Evolutionary conservation across 805 yeast species (phyloP).

Genomic region (Candida sphagnicola): DNA sequence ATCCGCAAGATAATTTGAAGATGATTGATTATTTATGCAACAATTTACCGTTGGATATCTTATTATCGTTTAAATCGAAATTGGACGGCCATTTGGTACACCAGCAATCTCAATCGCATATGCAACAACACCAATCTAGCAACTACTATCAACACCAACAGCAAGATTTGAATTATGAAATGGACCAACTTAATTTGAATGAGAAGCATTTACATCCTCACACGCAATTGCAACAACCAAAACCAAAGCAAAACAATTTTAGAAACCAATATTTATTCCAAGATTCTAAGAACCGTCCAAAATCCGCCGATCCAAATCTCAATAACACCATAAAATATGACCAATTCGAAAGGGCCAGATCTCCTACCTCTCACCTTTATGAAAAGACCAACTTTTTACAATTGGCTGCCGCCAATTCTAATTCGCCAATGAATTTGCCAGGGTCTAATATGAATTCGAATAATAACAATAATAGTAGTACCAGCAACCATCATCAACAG

Average conservation of each 20-base stretch:
- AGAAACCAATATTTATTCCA: constrained; percentile 9
- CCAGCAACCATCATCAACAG: not conserved
- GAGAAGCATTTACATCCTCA: constrained; percentile 6
- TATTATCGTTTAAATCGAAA: constrained; percentile 45
- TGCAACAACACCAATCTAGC: not conserved
- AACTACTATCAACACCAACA: constrained; percentile 3
- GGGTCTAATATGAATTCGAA: not conserved
- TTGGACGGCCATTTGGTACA: constrained; percentile 36
- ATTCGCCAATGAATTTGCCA: constrained; percentile 9
- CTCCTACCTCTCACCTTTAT: constrained; percentile 39
- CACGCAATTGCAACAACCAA: constrained; percentile 31
- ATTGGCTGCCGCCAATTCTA: constrained; percentile 24
- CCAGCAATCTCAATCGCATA: constrained; percentile 4
- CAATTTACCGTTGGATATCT: constrained; percentile 47
- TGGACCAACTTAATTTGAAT: constrained; percentile 11
- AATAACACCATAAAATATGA: constrained; percentile 15
- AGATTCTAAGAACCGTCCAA: constrained; percentile 30
- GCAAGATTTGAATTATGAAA: constrained; percentile 7
- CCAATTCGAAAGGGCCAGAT: constrained; percentile 29
- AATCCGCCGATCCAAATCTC: constrained; percentile 43
- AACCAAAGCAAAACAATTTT: constrained; percentile 35
- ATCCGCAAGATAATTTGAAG: constrained; percentile 47
- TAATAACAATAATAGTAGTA: constrained; percentile 2
- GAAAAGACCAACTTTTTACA: constrained; percentile 44
- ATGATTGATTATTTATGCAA: constrained; percentile 53